Evolutionary conservation across 2,329 filamentous ascomycete species (phyloP).

Genomic region (Cladosporium sp.): DNA sequence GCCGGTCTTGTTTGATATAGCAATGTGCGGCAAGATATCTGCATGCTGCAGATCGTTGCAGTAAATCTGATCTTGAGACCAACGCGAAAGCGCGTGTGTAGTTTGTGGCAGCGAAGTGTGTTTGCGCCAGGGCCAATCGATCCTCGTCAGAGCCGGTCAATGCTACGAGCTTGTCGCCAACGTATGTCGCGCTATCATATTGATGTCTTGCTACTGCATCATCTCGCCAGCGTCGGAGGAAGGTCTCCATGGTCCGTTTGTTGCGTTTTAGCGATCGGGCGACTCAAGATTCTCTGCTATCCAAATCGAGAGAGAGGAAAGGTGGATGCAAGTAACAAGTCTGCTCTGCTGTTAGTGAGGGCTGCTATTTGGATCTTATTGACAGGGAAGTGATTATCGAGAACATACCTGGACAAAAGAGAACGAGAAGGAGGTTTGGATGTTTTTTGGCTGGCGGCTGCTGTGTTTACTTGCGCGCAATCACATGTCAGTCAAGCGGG

Average conservation of each 20-base stretch:
- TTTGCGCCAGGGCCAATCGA: constrained; percentile 96
- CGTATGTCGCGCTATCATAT: constrained; percentile 93
- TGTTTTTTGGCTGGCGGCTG: not conserved
- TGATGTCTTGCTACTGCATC: constrained; percentile 95
- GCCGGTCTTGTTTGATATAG: constrained; percentile 85
- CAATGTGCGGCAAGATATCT: constrained; percentile 92
- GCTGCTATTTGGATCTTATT: not conserved
- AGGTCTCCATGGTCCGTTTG: constrained; percentile 73
- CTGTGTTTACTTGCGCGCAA: constrained; percentile 7
- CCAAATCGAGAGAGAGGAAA: not conserved
- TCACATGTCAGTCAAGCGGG: constrained; percentile 14
- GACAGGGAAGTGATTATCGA: constrained; percentile 5
- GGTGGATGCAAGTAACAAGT: not conserved
- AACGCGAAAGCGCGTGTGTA: constrained; percentile 88
- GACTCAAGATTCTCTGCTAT: not conserved
- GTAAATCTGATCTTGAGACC: constrained; percentile 77
- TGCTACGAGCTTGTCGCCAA: constrained; percentile 93
- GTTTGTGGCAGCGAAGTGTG: constrained; percentile 93
- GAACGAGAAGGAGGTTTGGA: not conserved
- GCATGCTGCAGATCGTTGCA: constrained; percentile 77
- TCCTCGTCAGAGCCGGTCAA: constrained; percentile 96
- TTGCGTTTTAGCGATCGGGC: not conserved
- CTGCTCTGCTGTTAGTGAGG: not conserved
- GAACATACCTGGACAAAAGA: constrained; percentile 20
- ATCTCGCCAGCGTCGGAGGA: constrained; percentile 89